Evolutionary conservation across 805 yeast genomes (phyloP), one percentile per base, ranked within the genome.

Genomic region (Yamadazyma akitaensis): DNA sequence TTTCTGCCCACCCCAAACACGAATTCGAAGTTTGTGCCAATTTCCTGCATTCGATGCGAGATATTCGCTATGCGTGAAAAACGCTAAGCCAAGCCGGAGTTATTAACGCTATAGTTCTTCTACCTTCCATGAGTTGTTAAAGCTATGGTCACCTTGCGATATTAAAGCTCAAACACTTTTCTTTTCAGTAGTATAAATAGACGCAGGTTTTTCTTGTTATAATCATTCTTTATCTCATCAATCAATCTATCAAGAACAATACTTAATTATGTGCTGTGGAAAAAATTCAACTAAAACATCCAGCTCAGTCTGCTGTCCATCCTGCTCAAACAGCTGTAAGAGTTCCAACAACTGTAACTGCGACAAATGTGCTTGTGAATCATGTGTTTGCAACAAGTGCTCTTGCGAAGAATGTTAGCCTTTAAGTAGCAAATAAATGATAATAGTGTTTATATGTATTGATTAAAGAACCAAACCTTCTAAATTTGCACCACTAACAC

Each of bases 401-500:
- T 5, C 32, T 13, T 28, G 32, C 9, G 12, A 28, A 28, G 10
- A 12, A 13, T 28, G 24, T 28, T 28, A 13, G 32, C n/a, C 32
- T 5, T 28, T 28, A 28, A 28, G 32, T 28, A 28, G 32, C 32
- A 28, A 28, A 28, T 28, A 28, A 28, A 28, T 28, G 32, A 28
- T 28, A 28, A 12, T 28, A 5, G 4, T 13, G 12, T 12, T 28
- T 13, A 28, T 9, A 28, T 28, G 32, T 28, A 28, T 28, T 28
- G 10, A 28, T 28, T 28, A 36, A 21, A 38, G 21, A 26, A n/a
- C 32, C 37, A 37, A 42, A 28, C 34, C 34, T 37, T 33, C 33
- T 43, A 44, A 34, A 16, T 52, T 45, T n/a, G 34, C 51, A 7
- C 50, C 47, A 24, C 41, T 43, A 3, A 56, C n/a, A 9, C 34